Base-by-base conservation (phyloP, 2,329 filamentous ascomycete genomes). In the Curvularia hawaiiensis region DNA sequence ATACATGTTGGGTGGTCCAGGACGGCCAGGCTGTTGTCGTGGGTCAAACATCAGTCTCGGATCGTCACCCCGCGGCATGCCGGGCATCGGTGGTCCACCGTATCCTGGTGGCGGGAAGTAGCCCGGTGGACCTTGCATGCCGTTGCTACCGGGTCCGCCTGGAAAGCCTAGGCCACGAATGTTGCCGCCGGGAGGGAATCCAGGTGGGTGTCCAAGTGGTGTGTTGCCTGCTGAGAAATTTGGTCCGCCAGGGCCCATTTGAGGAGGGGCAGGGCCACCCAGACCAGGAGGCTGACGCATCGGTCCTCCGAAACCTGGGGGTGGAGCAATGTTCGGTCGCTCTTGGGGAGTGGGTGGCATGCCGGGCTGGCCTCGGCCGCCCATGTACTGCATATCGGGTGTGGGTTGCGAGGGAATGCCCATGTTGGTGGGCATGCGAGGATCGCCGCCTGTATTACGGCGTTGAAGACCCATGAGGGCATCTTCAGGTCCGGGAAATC, bases 331-430 rank as follows among this genome's bases (percentile, higher is more conserved):
- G 50, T 74, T 75, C 9, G 65, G 59, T 31, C 74, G 72, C 33
- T 76, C 74, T 60, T 74, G 70, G 5, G 74, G 72, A 45, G 73
- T 69, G 24, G 71, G 72, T 20, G 72, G 71, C 72, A 76, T 75
- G 22, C 73, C 73, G 20, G 66, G 69, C 46, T 74, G 71, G 33
- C 70, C 69, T 38, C 70, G 66, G 46, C 65, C 67, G 18, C 67
- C 64, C 70, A 76, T 72, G 54, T 66, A 74, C 6, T 65, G 68
- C 62, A 75, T 69, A 8, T 77, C 75, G 14, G 71, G 72, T 11
- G 71, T 56, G 7, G 74, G 69, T 52, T 77, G 75, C 22, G 75
- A 77, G n/a, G 75, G 75, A 26, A 77, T 77, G 24, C 75, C 75
- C 75, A 77, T 77, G 54, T 77, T 77, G 26, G 71, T 74, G 62